Base-by-base conservation (phyloP, 495 filamentous ascomycete genomes). In the Oidiodendron maius region DNA sequence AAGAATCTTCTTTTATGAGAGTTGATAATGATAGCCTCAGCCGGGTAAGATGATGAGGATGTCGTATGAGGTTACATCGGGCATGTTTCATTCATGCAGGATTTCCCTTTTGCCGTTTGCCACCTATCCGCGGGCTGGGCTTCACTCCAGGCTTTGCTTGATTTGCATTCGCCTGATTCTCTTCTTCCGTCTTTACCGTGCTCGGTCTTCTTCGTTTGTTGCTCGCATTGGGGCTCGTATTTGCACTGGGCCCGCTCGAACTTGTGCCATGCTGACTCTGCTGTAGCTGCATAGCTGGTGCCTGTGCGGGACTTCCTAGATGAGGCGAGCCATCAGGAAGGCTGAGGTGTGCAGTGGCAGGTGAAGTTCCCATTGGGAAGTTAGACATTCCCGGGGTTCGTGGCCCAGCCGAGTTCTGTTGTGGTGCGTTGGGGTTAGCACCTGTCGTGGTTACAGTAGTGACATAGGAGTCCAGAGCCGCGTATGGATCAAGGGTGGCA, bases 191-290 rank as follows among this genome's bases (percentile, higher is more conserved):
- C 69, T 94, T 93, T 41, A 91, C 84, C 3, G 79, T 79, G 50
- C 87, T 90, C 9, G 82, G 71, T 34, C 88, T 71, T 47, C 90
- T 75, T 49, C 88, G 80, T 67, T 93, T 91, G 60, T 83, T 85
- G 39, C 75, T 82, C 25, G 83, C 80, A 46, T 83, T 86, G 9
- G 90, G 90, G 44, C 89, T 94, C 3, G 90, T 91, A 60, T 87
- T 94, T 5, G 86, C 84, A 55, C 86, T 91, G 2, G 81, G 80
- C 1, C 76, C 84, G 51, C 82, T 82, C n/a, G 76, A 84, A 50
- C 71, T 77, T 26, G 76, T 78, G 23, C 83, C 82, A 56, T 86
- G 83, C 62, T 87, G 82, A 55, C 81, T 87, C 48, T 82, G 84
- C 52, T 86, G 83, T 16, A 78, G 65, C 25, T 80, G 73, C 81